Base-by-base conservation (phyloP, 768 basidiomycete genomes). In the Nevesoporus exiguus region DNA sequence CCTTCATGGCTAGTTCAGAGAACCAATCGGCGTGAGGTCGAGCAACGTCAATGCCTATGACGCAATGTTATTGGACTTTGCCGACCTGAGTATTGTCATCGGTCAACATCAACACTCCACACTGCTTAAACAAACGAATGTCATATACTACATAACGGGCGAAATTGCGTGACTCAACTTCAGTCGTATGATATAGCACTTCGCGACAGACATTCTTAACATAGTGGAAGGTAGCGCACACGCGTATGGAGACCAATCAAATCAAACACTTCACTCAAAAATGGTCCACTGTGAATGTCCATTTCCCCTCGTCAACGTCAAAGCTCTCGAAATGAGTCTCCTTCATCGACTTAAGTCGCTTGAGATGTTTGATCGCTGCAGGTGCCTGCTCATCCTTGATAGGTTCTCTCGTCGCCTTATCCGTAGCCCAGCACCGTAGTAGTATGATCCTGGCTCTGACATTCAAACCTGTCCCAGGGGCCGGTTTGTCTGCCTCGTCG, bases 211-310 rank as follows among this genome's bases (percentile, higher is more conserved):
- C 29, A 46, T 17, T 42, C 47, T 29, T 44, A 54, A 34, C 25
- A 27, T 33, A 40, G 33, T 39, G 8, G 11, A 36, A 22, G 14
- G 14, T 44, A 24, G 33, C 21, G 40, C 15, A 37, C 31, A n/a
- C n/a, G n/a, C n/a, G n/a, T n/a, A n/a, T n/a, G n/a, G n/a, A n/a
- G 33, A 45, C 45, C 27, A n/a, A 29, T 29, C 37, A 53, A 48
- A 33, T 27, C 44, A 25, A 50, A 15, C 22, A 39, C 17, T 40
- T n/a, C 27, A 27, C 54, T 80, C 72, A 92, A 77, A 98, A 99
- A 74, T 96, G 93, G 66, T 93, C 86, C 57, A 98, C 97, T 29
- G 79, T 84, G 74, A 99, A 98, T 47, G 84, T 88, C 96, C 96
- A 98, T 71, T 81, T 86, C 48, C 97, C 97, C 62, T 85, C 83